Conservation (phyloP, 2,329 filamentous ascomycete genomes). For the Leptographium flavum region DNA sequence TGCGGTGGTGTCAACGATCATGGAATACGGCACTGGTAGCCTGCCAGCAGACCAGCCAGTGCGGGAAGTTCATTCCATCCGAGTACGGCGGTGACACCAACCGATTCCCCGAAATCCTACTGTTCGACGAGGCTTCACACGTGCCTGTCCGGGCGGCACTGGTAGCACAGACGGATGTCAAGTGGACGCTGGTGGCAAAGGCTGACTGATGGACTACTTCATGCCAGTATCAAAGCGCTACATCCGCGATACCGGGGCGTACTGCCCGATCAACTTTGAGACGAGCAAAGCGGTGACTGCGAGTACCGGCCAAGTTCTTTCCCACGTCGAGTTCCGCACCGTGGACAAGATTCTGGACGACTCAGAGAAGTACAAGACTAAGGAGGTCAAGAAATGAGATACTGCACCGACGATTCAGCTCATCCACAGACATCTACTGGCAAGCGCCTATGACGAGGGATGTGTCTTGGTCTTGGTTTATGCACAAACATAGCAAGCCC, state of each 20-base stretch:
- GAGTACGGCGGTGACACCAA: slow-evolving; percentile 2
- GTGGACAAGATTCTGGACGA: too few relatives aligned
- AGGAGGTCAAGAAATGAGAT: too few relatives aligned
- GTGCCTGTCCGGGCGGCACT: slow-evolving; percentile 2
- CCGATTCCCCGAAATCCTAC: neutral
- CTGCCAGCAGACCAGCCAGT: slow-evolving; percentile 1
- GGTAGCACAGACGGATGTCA: slow-evolving; percentile 1
- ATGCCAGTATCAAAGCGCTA: slow-evolving; percentile 2
- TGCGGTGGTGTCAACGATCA: slow-evolving; percentile 4
- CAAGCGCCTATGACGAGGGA: too few relatives aligned
- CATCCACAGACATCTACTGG: too few relatives aligned
- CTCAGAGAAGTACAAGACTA: too few relatives aligned
- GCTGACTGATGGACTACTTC: slow-evolving; percentile 7
- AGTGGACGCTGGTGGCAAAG: slow-evolving; percentile 3
- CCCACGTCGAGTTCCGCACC: too few relatives aligned
- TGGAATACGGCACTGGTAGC: slow-evolving; percentile 1
- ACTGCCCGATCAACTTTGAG: neutral
- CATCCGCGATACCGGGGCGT: slow-evolving; percentile 2
- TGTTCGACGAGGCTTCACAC: neutral
- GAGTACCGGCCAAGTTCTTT: slow-evolving; percentile 3
- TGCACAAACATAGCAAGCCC: too few relatives aligned
- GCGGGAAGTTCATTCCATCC: slow-evolving; percentile 2
- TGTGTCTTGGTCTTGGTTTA: too few relatives aligned
- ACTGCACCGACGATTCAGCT: too few relatives aligned
- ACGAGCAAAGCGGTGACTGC: neutral